Evolutionary conservation across 768 basidiomycete genomes (phyloP), one percentile per base, ranked within the genome.

Genomic region (Kwoniella mangroviensis): DNA sequence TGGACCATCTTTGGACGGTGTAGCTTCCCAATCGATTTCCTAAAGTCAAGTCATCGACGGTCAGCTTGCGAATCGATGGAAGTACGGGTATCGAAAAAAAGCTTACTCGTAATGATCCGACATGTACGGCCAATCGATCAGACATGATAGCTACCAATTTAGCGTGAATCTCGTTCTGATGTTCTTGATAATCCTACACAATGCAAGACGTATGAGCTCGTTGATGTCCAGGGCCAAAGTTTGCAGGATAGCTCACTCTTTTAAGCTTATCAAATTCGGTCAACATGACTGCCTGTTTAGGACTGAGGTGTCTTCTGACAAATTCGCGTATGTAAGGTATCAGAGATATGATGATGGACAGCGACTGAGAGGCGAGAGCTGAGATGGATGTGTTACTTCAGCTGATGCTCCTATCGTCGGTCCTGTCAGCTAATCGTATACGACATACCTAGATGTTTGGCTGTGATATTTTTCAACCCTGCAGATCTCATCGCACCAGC

Each of bases 401-500:
- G 34, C 34, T 34, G 34, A 7, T 34, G 6, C 34, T 34, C 34
- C 6, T 7, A 4, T 34, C 34, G 6, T 34, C 9, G 34, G 34
- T 34, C 34, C 9, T 34, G 34, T 34, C 34, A 34, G 9, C 34
- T 34, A 7, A 34, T 34, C 34, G 34, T 34, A 7, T 34, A 6
- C 34, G 17, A 79, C 88, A 70, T 72, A 92, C 94, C 94, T 24
- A 99, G 87, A 85, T 99, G 96, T 83, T 94, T 97, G 51, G 97
- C 97, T 0, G 97, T 98, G 80, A 99, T 99, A 81, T 98, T 96
- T 84, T 93, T 98, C 77, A 99, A 84, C 6, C 97, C 97, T 21
- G 97, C 97, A 19, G 93, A 94, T 53, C 94, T 87, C 95, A 98
- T 98, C n/a, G 97, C 97, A 15, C 97, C 97, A 10, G 97, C 97